Conservation (phyloP, 495 filamentous ascomycete genomes). For the Penicillium soppii region DNA sequence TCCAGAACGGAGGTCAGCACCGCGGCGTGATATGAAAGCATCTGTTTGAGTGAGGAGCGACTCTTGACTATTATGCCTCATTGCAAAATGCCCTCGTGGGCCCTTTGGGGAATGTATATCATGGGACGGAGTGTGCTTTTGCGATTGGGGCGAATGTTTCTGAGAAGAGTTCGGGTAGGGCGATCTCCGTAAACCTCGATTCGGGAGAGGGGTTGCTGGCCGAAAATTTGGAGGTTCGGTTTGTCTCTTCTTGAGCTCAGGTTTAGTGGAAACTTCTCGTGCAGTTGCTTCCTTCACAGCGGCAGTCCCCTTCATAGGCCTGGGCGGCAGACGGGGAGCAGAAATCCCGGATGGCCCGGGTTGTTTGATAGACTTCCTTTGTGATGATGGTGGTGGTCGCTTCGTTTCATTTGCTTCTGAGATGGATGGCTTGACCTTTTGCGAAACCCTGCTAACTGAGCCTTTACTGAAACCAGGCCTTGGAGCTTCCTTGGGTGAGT, state of each 20-base stretch:
- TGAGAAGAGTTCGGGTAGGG: constrained; percentile 31
- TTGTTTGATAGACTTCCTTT: constrained; percentile 18
- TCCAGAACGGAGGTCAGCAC: constrained; percentile 44
- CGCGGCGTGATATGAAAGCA: constrained; percentile 52
- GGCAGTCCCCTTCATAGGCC: constrained; percentile 18
- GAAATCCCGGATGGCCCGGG: constrained; percentile 3
- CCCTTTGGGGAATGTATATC: constrained; percentile 17
- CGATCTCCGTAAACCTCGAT: constrained; percentile 40
- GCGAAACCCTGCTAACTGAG: constrained; percentile 35
- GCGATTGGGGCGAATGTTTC: constrained; percentile 21
- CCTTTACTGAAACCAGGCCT: constrained; percentile 25
- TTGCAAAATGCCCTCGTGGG: constrained; percentile 46
- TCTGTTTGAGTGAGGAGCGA: constrained; percentile 61
- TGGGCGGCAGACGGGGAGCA: constrained; percentile 12
- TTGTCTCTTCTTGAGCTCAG: constrained; percentile 9
- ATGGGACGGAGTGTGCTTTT: constrained; percentile 22
- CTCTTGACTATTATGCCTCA: constrained; percentile 54
- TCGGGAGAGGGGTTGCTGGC: constrained; percentile 28
- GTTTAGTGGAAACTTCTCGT: constrained; percentile 11
- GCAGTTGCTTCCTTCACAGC: constrained; percentile 23
- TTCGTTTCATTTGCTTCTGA: constrained; percentile 31
- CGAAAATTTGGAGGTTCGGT: constrained; percentile 12
- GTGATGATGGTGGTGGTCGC: too few relatives aligned
- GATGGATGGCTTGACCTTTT: constrained; percentile 31
- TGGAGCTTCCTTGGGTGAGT: constrained; percentile 6